These are phyloP conservation scores for Marvania coccoides DNA, from an alignment of 139 green algal species.

Conservation along the genomic window DNA sequence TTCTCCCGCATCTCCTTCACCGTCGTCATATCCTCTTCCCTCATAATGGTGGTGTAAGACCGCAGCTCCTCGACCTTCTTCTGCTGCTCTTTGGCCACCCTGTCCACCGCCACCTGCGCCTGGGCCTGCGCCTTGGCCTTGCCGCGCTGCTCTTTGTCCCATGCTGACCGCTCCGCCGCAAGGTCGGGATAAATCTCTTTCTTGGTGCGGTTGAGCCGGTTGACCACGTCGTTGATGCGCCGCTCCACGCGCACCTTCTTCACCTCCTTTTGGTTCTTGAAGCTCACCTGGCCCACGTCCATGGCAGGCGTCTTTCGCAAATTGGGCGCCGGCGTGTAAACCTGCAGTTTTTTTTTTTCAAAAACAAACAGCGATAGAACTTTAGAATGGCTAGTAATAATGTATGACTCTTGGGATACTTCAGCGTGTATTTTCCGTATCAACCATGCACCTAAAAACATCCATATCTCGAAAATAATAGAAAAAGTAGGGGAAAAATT, in stretches of 20 bases:
- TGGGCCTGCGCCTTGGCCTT: conserved; percentile 39
- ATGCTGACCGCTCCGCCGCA: conserved; percentile 57
- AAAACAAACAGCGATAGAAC: too few species aligned
- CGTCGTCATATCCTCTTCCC: conserved; percentile 74
- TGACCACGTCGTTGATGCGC: conserved; percentile 86
- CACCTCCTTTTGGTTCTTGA: conserved; percentile 68
- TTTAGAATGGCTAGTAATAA: too few species aligned
- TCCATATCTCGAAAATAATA: too few species aligned
- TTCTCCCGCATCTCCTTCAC: conserved; percentile 71
- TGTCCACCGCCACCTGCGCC: conserved; percentile 42
- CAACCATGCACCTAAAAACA: too few species aligned
- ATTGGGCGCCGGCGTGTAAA: conserved; percentile 93
- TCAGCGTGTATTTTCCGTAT: too few species aligned
- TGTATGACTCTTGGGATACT: too few species aligned
- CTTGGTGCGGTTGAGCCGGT: conserved; percentile 88
- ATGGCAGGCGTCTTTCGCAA: conserved; percentile 76
- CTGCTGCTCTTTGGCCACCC: conserved; percentile 58
- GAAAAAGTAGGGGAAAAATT: too few species aligned
- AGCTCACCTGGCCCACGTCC: conserved; percentile 84
- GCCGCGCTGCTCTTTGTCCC: conserved; percentile 32
- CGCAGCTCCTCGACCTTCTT: conserved; percentile 56
- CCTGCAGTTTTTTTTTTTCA: too few species aligned
- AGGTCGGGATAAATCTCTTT: conserved; percentile 75
- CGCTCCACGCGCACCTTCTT: conserved; percentile 56
- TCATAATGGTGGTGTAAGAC: conserved; percentile 54